These are phyloP conservation scores for Cyclocybe aegerita DNA, from an alignment of 768 basidiomycete species.

Conservation along the genomic window DNA sequence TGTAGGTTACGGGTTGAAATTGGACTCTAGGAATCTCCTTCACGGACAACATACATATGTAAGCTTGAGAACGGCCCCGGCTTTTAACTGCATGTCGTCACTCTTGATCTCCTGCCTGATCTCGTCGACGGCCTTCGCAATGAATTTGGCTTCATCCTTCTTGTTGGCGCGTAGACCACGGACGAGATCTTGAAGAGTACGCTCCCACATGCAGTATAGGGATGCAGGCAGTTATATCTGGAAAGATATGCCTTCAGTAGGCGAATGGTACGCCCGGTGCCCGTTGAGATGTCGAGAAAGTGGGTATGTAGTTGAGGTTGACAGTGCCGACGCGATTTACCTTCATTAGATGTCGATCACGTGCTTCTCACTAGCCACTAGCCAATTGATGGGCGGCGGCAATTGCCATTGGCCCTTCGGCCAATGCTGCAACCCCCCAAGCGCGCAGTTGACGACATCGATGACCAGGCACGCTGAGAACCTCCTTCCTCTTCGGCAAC, in stretches of 20 bases:
- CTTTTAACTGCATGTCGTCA: constrained; percentile 97
- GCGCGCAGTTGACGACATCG: no score
- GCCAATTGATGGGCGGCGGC: no score
- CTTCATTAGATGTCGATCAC: no score
- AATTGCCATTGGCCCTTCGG: no score
- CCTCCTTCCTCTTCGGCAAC: no score
- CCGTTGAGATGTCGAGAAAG: no score
- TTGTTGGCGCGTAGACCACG: constrained; percentile 95
- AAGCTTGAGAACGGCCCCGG: constrained; percentile 91
- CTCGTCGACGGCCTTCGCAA: constrained; percentile 91
- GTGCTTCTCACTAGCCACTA: no score
- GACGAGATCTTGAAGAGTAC: constrained; percentile 93
- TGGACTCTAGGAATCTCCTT: constrained; percentile 1
- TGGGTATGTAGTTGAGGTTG: no score
- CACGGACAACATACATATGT: constrained; percentile 75
- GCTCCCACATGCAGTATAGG: constrained; percentile 78
- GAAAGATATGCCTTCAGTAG: neutral
- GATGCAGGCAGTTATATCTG: neutral
- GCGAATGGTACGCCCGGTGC: no score
- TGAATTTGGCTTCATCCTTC: constrained; percentile 89
- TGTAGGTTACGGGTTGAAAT: constrained; percentile 27
- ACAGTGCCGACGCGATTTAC: no score
- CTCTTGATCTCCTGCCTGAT: constrained; percentile 87
- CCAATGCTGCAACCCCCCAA: no score
- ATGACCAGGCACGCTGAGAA: no score